phyloP scores from a whole-genome alignment of 129 eudicot species.

The Lactuca sativa region DNA sequence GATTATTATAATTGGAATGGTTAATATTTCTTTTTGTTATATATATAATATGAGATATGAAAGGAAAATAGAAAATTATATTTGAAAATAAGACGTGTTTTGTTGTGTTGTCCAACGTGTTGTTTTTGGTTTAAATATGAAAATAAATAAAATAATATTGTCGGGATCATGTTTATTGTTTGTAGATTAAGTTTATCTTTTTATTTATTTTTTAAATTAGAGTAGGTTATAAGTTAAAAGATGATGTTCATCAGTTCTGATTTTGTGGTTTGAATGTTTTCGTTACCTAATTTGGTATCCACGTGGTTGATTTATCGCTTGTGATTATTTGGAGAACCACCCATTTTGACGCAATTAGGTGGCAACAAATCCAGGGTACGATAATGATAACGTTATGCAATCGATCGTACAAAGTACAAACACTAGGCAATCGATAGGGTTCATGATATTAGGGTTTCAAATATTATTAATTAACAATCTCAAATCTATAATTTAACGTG shows the following conservation, averaged over 20 bases:
- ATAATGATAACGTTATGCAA: too few relatives aligned
- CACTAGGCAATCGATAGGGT: neutral
- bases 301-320: neutral
- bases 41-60: too few relatives aligned
- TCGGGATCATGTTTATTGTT: neutral
- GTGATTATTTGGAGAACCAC: neutral
- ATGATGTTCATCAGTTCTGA: neutral
- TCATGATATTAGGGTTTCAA: too few relatives aligned
- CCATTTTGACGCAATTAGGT: neutral
- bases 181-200: neutral
- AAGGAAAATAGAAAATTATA: neutral
- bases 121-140: too few relatives aligned
- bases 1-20: conserved; percentile 4
- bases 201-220: too few relatives aligned
- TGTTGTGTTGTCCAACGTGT: neutral
- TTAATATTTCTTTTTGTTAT: conserved; percentile 1
- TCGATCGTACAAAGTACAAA: neutral
- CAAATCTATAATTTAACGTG: neutral
- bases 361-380: neutral
- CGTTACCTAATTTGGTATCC: neutral
- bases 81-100: neutral
- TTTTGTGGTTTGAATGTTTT: neutral
- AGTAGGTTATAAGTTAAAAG: neutral
- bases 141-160: neutral
- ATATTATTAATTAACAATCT: too few relatives aligned